phyloP scores from a whole-genome alignment of 495 filamentous ascomycete genomes.

The Cercophora sp. region DNA sequence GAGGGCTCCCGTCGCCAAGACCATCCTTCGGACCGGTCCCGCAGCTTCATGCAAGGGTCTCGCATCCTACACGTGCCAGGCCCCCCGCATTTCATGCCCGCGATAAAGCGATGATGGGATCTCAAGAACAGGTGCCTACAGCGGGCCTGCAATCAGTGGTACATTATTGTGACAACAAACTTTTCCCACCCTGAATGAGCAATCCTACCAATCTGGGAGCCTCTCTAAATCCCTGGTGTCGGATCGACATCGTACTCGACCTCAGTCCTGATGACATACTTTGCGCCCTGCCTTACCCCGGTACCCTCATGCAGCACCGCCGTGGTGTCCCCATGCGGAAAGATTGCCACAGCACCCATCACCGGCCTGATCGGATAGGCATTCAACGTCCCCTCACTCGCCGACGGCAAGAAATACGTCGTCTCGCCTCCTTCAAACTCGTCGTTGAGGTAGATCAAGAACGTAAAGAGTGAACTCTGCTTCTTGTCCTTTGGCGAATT shows the following conservation, averaged over 20 bases:
- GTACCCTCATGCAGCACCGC: slow-evolving; percentile 47
- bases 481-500: slow-evolving; percentile 37
- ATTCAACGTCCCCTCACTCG: slow-evolving; percentile 42
- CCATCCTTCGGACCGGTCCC: no score
- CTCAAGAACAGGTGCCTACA: no score
- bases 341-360: slow-evolving; percentile 42
- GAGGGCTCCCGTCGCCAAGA: no score
- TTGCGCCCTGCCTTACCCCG: slow-evolving; percentile 40
- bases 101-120: no score
- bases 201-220: no score
- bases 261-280: slow-evolving; percentile 49
- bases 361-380: slow-evolving; percentile 46
- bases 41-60: no score
- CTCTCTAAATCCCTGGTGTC: no score
- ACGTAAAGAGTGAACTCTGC: slow-evolving; percentile 47
- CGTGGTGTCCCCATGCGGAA: slow-evolving; percentile 45
- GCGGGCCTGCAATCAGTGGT: no score
- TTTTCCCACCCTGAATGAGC: no score
- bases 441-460: slow-evolving; percentile 50
- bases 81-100: no score
- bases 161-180: no score
- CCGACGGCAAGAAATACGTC: slow-evolving; percentile 45
- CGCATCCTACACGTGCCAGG: no score
- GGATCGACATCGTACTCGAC: slow-evolving; percentile 44
- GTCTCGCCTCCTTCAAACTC: slow-evolving; percentile 50